Percentiles rank a stretch among this genome's conserved stretches.
These are phyloP conservation scores for Shiraia bambusicola DNA, from an alignment of 2,329 filamentous ascomycete species.

Conservation along the genomic window DNA sequence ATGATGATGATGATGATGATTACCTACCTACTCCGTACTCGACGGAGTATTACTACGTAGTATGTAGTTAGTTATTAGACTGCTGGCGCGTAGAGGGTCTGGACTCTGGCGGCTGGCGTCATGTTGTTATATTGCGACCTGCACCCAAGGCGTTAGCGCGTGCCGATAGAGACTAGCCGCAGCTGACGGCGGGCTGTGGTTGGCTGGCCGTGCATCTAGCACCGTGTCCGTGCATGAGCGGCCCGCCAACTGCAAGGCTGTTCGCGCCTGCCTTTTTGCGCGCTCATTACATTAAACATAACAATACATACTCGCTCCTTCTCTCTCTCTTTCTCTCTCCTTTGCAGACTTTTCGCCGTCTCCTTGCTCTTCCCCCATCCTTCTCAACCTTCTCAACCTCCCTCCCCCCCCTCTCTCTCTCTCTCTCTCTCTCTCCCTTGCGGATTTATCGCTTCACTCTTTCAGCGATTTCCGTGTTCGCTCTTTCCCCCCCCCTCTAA, in stretches of 20 bases:
- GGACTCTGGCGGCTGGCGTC: neutral
- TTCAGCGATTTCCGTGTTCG: constrained; percentile 59
- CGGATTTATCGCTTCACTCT: constrained; percentile 62
- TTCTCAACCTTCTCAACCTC: constrained; percentile 13
- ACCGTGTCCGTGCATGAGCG: constrained; percentile 17
- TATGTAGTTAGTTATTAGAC: too few relatives aligned
- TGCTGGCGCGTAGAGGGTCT: neutral
- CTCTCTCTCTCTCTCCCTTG: constrained; percentile 31
- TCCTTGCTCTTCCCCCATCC: constrained; percentile 34
- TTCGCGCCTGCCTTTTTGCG: too few relatives aligned
- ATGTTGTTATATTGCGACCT: neutral
- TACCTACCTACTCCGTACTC: too few relatives aligned
- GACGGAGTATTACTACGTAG: too few relatives aligned
- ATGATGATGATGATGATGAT: too few relatives aligned
- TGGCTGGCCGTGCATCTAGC: constrained; percentile 3
- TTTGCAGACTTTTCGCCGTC: too few relatives aligned
- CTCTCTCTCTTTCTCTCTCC: constrained; percentile 10
- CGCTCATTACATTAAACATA: too few relatives aligned
- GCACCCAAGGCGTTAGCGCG: constrained; percentile 1
- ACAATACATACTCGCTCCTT: constrained; percentile 1
- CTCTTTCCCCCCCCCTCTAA: constrained; percentile 46
- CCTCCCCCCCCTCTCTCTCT: constrained; percentile 18
- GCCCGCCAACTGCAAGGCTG: constrained; percentile 10
- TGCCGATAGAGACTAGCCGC: neutral
- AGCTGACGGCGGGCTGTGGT: constrained; percentile 1